Evolutionary conservation across 1,139 yeast species (phyloP), one percentile per base, ranked within the genome.

Genomic region (Geotrichum cucujoidarum): DNA sequence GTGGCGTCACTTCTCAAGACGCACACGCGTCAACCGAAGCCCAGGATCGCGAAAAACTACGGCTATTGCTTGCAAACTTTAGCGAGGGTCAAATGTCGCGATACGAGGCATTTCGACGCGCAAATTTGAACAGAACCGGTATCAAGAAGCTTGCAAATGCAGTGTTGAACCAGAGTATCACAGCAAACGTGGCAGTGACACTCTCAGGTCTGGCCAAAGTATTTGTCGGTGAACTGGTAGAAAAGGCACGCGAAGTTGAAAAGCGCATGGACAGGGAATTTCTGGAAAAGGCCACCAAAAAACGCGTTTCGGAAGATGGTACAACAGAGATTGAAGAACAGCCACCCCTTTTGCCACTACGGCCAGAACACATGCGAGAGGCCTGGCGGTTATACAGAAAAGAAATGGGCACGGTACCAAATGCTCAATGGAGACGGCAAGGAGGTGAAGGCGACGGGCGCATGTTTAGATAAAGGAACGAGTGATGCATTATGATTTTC

Each of bases 191-290:
- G 17, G 87, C 95, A 0, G 81, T 86, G 43, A 81, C 89, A 4
- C 67, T 90, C 45, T 88, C 94, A 7, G 96, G 97, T 64, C 76
- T 89, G 49, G 83, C 95, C 2, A 90, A 90, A 62, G 86, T 87
- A 62, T 84, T 86, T 63, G 76, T 89, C 13, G 95, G 96, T 10
- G 97, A 92, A 57, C 76, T 90, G 7, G 83, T 90, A 20, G 95
- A 92, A 52, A 74, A 78, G 58, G 95, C 96, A 0, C 73, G 83
- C 53, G 85, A 80, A 50, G 78, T 83, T 1, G 72, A 69, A 49
- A 55, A 49, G 24, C 55, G 65, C 16, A 57, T 58, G 60, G 64
- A 64, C 22, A 5, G 45, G 2, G 44, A 47, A 36, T 37, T 39
- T n/a, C 32, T 43, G 39, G 36, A 50, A 8, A 22, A 14, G n/a